Percentiles rank a stretch among this genome's conserved stretches.
Evolutionary conservation across 805 yeast genomes (phyloP).

Genomic region (Sungouiella blattae): DNA sequence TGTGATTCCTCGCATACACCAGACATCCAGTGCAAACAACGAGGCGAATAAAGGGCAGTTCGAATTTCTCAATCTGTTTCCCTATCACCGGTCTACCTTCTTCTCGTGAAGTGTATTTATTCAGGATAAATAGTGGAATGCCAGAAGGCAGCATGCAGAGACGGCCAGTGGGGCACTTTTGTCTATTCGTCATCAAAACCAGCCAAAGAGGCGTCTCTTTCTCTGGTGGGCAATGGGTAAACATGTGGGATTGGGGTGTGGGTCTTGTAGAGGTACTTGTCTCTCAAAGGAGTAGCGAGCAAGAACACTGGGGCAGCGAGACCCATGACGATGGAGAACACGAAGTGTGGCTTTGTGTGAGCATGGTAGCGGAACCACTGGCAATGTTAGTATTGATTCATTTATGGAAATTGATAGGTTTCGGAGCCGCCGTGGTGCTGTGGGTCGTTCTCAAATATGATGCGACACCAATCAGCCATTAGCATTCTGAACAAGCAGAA

Average conservation of each 20-base stretch:
- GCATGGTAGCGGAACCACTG: constrained; percentile 75
- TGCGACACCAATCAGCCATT: too few relatives aligned
- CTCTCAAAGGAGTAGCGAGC: constrained; percentile 63
- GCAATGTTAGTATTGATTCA: constrained; percentile 14
- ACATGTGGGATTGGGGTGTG: constrained; percentile 63
- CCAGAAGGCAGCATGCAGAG: too few relatives aligned
- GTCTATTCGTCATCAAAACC: constrained; percentile 52
- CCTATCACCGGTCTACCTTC: too few relatives aligned
- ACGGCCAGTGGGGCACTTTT: too few relatives aligned
- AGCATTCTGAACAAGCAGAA: too few relatives aligned
- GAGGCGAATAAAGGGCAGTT: too few relatives aligned
- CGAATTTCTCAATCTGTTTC: too few relatives aligned
- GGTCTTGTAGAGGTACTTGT: constrained; percentile 61
- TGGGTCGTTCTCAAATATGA: too few relatives aligned
- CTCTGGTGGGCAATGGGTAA: constrained; percentile 54
- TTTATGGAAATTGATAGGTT: too few relatives aligned
- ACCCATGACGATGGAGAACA: constrained; percentile 63
- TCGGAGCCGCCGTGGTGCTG: too few relatives aligned
- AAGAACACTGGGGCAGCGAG: constrained; percentile 64
- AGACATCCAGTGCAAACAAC: too few relatives aligned
- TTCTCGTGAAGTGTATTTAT: not conserved
- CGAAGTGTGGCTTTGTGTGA: constrained; percentile 71
- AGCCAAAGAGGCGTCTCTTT: constrained; percentile 45
- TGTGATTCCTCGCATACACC: too few relatives aligned
- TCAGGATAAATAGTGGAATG: not conserved